Base-by-base conservation (phyloP, 305 asterid species). In the Fraxinus floribunda region DNA sequence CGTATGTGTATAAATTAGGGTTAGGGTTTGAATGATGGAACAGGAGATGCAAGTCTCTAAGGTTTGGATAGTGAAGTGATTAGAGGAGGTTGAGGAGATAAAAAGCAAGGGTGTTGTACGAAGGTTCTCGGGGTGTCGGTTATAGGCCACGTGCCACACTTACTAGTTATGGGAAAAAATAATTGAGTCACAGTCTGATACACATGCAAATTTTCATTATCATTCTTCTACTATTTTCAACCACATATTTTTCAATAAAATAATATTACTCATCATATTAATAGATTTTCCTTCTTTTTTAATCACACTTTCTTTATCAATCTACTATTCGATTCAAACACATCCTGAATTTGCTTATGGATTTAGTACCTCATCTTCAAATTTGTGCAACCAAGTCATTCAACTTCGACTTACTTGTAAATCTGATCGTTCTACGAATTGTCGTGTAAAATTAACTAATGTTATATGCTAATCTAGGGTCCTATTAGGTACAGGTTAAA, bases 81-180 rank as follows among this genome's bases (percentile, higher is more conserved):
- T 7, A 64, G 41, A 5, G 73, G 4, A 0, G 29, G 26, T 44
- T 36, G 73, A 0, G 32, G 5, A 20, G 15, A 60, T 64, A 80
- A 76, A 83, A 80, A 83, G 16, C 66, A 74, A 81, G 24, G 79
- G 9, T 16, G 70, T 13, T 29, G 52, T 60, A 77, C 35, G 78
- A 77, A 80, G 77, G 78, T 76, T 80, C 80, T 1, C 0, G 7
- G 16, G 10, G 82, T 80, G 86, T 82, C 85, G 88, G 86, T 30
- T 75, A 11, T 7, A 15, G 5, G 83, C 68, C 82, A 80, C 89
- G 86, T 87, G 85, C 62, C 32, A 64, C 32, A 64, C 11, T 7
- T 2, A 9, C 5, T 22, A 20, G 18, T 57, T 18, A 57, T 5
- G 32, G 70, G 13, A 16, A 24, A 2, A 62, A 62, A 22, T 62